Percentiles rank a stretch among this genome's conserved stretches.
Evolutionary conservation across 1,284 basidiomycete species (phyloP).

Genomic region (Sanghuangporus weigelae): DNA sequence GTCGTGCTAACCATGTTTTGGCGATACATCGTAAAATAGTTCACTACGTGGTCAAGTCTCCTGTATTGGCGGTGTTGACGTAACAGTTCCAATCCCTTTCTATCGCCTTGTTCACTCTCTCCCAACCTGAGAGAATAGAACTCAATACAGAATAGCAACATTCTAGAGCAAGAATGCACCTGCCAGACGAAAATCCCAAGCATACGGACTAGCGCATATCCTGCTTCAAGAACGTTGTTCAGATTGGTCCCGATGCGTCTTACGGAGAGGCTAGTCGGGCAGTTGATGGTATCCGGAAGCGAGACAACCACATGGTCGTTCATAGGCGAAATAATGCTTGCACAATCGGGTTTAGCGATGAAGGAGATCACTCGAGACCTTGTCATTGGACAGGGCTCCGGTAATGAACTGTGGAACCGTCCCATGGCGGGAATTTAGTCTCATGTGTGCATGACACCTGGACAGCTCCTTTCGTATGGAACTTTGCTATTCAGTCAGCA

Average conservation of each 20-base stretch:
- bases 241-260: not conserved
- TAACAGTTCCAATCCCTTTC: not conserved
- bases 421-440: no score
- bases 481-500: not conserved
- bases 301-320: not conserved
- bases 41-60: not conserved
- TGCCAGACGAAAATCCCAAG: not conserved
- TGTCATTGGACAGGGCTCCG: not conserved
- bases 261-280: not conserved
- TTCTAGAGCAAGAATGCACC: not conserved
- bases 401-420: not conserved
- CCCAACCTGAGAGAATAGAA: not conserved
- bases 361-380: not conserved
- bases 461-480: not conserved
- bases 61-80: not conserved
- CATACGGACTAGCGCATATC: not conserved
- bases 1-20: not conserved
- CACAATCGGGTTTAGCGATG: not conserved
- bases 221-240: not conserved
- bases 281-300: not conserved
- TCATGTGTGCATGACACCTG: not conserved
- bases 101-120: not conserved
- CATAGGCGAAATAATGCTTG: not conserved
- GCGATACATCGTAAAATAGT: not conserved
- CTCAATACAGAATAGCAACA: not conserved